Base-by-base conservation (phyloP, 345 rosid species). In the Gossypium mustelinum region DNA sequence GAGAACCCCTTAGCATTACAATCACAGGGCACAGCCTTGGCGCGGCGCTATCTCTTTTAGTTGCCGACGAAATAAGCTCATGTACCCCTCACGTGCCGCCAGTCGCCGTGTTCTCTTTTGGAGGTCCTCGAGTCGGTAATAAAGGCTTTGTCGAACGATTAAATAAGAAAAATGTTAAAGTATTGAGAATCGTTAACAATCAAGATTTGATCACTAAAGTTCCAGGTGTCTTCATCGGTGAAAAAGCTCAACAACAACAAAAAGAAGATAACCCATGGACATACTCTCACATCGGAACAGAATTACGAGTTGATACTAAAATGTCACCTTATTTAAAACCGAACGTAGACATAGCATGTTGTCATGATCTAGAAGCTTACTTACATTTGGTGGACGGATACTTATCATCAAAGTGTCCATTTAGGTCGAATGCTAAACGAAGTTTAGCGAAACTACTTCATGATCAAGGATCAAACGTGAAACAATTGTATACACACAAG, bases 1-100 rank as follows among this genome's bases (percentile, higher is more conserved):
- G 88, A 2, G 98, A 90, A 82, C 81, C 85, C 7, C 72, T 95
- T 0, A 93, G 99, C 82, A 88, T 95, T 4, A 95, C 94, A 9
- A 80, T 95, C 50, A 93, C 96, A 0, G 99, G 99, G 0, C 99
- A 95, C 73, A 93, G 99, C 58, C 92, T 95, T 2, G 98, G 99
- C 0, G 98, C 99, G 0, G 98, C 99, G 8, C 80, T 95, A 0
- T 93, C 99, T 0, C 79, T 89, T 3, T 83, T 95, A 1, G 92
- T 90, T 2, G 97, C 96, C 4, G 86, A 87, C 2, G 94, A 93
- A 61, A 74, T 95, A 3, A 90, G 87, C 10, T 78, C 87, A 0
- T 80, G 89, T 7, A 84, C 85, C 0, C 58, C 79, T 0, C 24
- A 78, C 0, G 81, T 82, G 2, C 93, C 98, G 0, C 88, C 89